These are phyloP conservation scores for Colletotrichum costaricense DNA, from an alignment of 2,329 filamentous ascomycete species.

Conservation along the genomic window DNA sequence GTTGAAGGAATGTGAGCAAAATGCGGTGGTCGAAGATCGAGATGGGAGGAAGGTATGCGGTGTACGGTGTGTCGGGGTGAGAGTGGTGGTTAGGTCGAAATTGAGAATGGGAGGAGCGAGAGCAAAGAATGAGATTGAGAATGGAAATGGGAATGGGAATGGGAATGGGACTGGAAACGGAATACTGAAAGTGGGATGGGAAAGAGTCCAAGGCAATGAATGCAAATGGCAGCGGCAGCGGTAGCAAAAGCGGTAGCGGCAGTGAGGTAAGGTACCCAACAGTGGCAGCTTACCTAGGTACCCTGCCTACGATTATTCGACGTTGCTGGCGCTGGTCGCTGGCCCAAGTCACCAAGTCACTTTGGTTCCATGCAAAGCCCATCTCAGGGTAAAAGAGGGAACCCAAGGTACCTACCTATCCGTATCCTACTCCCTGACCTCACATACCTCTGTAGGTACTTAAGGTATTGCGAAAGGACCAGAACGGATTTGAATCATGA, in stretches of 20 bases:
- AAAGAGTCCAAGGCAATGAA: constrained; percentile 12
- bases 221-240: neutral
- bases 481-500: constrained; percentile 14
- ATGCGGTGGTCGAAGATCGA: constrained; percentile 1
- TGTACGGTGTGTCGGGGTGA: neutral
- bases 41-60: neutral
- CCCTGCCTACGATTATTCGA: neutral
- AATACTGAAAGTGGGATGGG: constrained; percentile 5
- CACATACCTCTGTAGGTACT: too few relatives aligned
- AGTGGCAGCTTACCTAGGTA: too few relatives aligned
- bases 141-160: neutral
- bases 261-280: too few relatives aligned
- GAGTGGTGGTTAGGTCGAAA: neutral
- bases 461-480: neutral
- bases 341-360: too few relatives aligned
- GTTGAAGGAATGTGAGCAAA: constrained; percentile 4
- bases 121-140: constrained; percentile 3
- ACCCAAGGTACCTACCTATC: too few relatives aligned
- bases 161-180: neutral
- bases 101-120: constrained; percentile 6
- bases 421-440: too few relatives aligned
- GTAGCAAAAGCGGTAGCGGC: too few relatives aligned
- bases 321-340: neutral
- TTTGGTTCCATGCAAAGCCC: too few relatives aligned
- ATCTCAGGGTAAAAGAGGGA: neutral